Evolutionary conservation across 768 basidiomycete genomes (phyloP).

Genomic region (Mrakia hoshinonis): DNA sequence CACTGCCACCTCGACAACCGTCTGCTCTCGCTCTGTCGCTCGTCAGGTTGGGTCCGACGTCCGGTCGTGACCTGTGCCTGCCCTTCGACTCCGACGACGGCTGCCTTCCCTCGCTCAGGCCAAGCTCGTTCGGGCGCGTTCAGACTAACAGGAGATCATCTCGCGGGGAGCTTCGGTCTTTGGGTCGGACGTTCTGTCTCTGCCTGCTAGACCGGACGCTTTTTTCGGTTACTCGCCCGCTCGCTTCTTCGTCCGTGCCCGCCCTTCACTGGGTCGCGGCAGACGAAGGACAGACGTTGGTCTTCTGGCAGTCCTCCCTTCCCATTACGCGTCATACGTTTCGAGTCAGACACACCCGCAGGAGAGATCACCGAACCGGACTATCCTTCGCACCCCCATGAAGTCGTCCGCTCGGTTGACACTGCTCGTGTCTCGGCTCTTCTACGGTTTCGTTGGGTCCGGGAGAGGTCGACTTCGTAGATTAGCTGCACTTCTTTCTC

Average conservation of each 20-base stretch:
- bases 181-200: slow-evolving; percentile 12
- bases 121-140: background rate
- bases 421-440: background rate
- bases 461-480: slow-evolving; percentile 3
- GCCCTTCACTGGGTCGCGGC: background rate
- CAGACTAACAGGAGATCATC: slow-evolving; percentile 18
- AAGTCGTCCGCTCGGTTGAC: slow-evolving; percentile 5
- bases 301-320: background rate
- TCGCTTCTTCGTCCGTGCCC: slow-evolving; percentile 7
- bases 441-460: slow-evolving; percentile 7
- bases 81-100: background rate
- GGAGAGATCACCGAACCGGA: background rate
- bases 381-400: slow-evolving; percentile 10
- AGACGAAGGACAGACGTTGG: background rate
- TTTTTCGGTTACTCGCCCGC: background rate
- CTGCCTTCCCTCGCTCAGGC: slow-evolving; percentile 16
- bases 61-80: background rate
- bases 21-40: background rate
- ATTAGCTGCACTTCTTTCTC: background rate
- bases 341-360: background rate
- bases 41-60: background rate
- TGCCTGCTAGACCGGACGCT: background rate
- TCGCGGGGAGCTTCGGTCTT: background rate
- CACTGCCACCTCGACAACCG: background rate
- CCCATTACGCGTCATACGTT: background rate